Conservation (phyloP, 1,139 yeast species). For the Diutina scorzettiae region DNA sequence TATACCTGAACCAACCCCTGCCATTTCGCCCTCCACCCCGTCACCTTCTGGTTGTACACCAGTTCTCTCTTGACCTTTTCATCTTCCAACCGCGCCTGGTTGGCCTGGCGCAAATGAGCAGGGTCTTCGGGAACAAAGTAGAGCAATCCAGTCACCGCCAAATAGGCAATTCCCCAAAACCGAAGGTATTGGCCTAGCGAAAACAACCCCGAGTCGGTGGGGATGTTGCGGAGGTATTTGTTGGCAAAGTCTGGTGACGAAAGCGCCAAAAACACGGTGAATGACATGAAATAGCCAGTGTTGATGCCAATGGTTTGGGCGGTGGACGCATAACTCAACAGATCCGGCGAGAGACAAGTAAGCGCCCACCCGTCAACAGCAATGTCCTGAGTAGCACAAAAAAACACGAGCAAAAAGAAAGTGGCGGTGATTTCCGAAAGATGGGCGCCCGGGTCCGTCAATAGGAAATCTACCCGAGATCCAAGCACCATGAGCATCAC, state of each 20-base stretch:
- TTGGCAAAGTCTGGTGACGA: constrained; percentile 91
- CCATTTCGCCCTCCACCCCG: constrained; percentile 9
- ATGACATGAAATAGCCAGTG: constrained; percentile 83
- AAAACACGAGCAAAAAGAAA: constrained; percentile 66
- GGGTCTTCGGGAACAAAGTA: constrained; percentile 60
- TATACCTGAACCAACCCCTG: constrained; percentile 42
- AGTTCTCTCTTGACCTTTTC: constrained; percentile 15
- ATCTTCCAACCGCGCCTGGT: constrained; percentile 24
- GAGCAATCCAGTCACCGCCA: constrained; percentile 54
- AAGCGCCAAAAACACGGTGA: constrained; percentile 82
- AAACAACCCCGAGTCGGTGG: constrained; percentile 54
- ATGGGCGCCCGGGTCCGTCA: constrained; percentile 45
- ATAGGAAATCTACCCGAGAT: constrained; percentile 37
- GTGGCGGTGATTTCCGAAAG: constrained; percentile 43
- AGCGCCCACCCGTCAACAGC: constrained; percentile 99
- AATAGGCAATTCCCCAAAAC: constrained; percentile 67
- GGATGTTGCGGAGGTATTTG: constrained; percentile 55
- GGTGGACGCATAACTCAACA: constrained; percentile 88
- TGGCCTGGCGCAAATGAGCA: constrained; percentile 28
- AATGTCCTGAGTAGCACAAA: constrained; percentile 96
- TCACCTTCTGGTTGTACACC: constrained; percentile 10
- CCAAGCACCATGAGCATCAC: constrained; percentile 57
- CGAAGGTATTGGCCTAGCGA: constrained; percentile 63
- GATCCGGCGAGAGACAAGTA: constrained; percentile 66
- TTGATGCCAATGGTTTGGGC: constrained; percentile 95